These are phyloP conservation scores for Trypanosoma boissoni DNA, from an alignment of 208 protist species.

Conservation along the genomic window DNA sequence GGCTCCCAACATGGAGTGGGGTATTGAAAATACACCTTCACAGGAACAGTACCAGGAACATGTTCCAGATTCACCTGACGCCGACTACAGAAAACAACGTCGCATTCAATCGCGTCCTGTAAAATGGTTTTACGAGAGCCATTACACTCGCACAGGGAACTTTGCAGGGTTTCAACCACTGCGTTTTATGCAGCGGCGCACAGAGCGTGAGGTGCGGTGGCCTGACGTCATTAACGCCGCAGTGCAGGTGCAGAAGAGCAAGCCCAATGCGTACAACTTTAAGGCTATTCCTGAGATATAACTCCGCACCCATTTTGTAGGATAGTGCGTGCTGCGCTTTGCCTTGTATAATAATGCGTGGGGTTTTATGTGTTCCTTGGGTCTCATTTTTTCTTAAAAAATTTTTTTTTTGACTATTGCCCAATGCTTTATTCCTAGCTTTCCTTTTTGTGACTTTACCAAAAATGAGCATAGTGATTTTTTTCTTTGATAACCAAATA, in stretches of 20 bases:
- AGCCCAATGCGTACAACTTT: conserved; percentile 84
- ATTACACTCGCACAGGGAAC: conserved; percentile 91
- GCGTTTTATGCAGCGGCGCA: conserved; percentile 91
- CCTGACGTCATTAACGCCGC: conserved; percentile 90
- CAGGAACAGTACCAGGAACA: conserved; percentile 93
- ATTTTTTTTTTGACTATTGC: conserved; percentile 15
- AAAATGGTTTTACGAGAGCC: conserved; percentile 94
- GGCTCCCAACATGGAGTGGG: conserved; percentile 93
- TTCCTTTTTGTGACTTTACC: conserved; percentile 5
- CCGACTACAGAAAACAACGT: conserved; percentile 88
- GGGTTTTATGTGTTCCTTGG: background rate
- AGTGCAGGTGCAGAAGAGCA: conserved; percentile 81
- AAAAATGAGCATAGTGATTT: background rate
- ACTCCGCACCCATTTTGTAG: background rate
- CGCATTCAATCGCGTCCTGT: conserved; percentile 88
- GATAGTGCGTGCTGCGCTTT: background rate
- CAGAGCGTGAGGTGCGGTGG: conserved; percentile 87
- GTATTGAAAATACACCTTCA: conserved; percentile 89
- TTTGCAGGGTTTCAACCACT: conserved; percentile 89
- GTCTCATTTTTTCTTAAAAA: conserved; percentile 2
- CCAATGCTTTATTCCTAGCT: too few relatives aligned
- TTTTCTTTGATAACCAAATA: too few relatives aligned
- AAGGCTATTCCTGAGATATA: conserved; percentile 89
- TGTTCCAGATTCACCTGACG: conserved; percentile 87
- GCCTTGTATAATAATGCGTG: background rate